Evolutionary conservation across 352 stramenopile genomes (phyloP), one percentile per base, ranked within the genome.

Genomic region (Phytophthora fragariaefolia): DNA sequence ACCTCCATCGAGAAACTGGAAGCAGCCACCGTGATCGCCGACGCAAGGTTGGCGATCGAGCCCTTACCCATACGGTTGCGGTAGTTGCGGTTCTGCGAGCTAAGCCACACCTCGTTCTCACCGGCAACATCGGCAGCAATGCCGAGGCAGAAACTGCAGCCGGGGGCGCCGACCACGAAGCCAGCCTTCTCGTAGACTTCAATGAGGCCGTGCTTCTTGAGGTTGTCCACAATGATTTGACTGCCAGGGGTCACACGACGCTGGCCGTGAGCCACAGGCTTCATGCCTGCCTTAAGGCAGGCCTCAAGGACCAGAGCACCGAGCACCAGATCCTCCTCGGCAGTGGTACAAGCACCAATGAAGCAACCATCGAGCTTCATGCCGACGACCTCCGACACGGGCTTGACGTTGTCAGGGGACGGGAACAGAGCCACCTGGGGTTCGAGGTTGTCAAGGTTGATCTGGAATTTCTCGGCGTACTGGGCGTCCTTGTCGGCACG

Each of bases 361-460:
- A 95, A 95, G 58, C 85, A 93, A n/a, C 87, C 87, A 30, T 95
- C 83, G 3, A 95, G 83, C 72, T 89, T 88, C 73, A 87, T 93
- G 55, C 83, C 82, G 0, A 66, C 66, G 4, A 90, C 69, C n/a
- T 90, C 83, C 26, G 77, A 80, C 46, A 90, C 86, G 4, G 82
- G 82, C 62, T 87, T 77, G 20, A 91, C 85, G 43, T 95, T 95
- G 74, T 95, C 86, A 0, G 86, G 86, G 50, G 84, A 93, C 48
- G 86, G 87, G 72, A 89, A 92, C 20, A 95, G 66, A 22, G 87
- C 87, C 20, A 95, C 79, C 54, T 93, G 87, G 5, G 87, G 85
- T 70, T 85, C 74, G 6, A 95, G 62, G 46, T 89, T 73, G 51
- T 75, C 65, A 24, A 95, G 61, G 58, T 92, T 65, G 73, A 95